Conservation (phyloP, 2,329 filamentous ascomycete species). For the Berkeleyomyces rouxiae region DNA sequence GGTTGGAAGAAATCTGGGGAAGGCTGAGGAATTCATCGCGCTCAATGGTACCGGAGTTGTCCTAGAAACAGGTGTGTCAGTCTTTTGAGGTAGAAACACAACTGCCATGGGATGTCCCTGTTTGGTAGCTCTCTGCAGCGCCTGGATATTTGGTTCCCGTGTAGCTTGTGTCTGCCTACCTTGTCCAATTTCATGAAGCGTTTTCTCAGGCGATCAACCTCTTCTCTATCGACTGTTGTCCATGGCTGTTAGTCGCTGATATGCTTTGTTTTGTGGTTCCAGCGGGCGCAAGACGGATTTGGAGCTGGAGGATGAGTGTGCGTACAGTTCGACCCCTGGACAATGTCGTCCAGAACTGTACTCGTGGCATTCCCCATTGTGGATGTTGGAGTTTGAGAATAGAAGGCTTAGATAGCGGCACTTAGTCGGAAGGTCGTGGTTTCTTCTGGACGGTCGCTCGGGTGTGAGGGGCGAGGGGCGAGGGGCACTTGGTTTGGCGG, state of each 20-base stretch:
- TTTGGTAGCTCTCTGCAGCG: too few relatives aligned
- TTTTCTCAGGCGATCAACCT: slow-evolving; percentile 89
- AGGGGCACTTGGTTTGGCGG: neutral
- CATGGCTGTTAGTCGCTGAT: slow-evolving; percentile 33
- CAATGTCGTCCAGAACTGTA: slow-evolving; percentile 80
- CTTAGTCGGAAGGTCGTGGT: neutral
- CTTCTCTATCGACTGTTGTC: slow-evolving; percentile 73
- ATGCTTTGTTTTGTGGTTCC: slow-evolving; percentile 64
- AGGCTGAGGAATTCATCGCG: slow-evolving; percentile 95
- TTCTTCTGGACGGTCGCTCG: neutral
- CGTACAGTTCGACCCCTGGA: slow-evolving; percentile 87
- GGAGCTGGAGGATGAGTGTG: slow-evolving; percentile 15
- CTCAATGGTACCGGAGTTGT: slow-evolving; percentile 96
- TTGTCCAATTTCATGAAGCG: slow-evolving; percentile 99
- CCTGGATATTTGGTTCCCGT: too few relatives aligned
- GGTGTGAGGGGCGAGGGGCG: neutral
- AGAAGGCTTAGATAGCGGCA: neutral
- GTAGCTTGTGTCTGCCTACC: slow-evolving; percentile 32
- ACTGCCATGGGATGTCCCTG: too few relatives aligned
- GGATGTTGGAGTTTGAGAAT: slow-evolving; percentile 6
- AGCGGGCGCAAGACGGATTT: neutral
- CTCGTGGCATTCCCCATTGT: slow-evolving; percentile 54
- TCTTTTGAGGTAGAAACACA: too few relatives aligned
- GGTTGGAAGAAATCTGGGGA: slow-evolving; percentile 94
- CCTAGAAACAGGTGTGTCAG: slow-evolving; percentile 35